A percentile compares a stretch with the other conserved stretches of the same genome.
Evolutionary conservation across 2,329 filamentous ascomycete species (phyloP).

Genomic region (Blastomyces parvus): DNA sequence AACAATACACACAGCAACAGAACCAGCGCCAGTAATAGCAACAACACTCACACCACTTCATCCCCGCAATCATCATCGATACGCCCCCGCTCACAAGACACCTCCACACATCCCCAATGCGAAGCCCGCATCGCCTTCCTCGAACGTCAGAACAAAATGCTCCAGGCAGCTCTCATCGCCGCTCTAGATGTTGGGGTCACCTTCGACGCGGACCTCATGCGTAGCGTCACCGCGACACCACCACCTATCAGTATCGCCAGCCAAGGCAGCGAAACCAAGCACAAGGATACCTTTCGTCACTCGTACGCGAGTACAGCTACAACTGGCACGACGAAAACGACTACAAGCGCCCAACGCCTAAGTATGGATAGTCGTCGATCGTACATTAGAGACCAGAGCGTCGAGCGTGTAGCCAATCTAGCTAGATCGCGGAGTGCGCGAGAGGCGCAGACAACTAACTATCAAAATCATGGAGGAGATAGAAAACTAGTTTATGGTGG

Average conservation of each 20-base stretch:
- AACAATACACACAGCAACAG: constrained; percentile 3
- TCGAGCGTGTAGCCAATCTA: background rate
- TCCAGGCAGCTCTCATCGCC: constrained; percentile 34
- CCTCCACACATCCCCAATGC: constrained; percentile 21
- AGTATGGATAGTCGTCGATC: constrained; percentile 6
- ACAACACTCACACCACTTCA: constrained; percentile 14
- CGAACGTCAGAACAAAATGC: constrained; percentile 35
- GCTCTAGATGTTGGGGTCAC: constrained; percentile 32
- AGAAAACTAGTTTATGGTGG: background rate
- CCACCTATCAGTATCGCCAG: background rate
- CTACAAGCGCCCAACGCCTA: background rate
- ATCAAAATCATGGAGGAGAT: background rate
- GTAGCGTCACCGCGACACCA: constrained; percentile 1
- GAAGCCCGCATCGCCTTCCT: constrained; percentile 32
- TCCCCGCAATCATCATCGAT: constrained; percentile 4
- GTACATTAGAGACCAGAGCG: background rate
- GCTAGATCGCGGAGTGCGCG: constrained; percentile 3
- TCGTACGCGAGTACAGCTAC: constrained; percentile 5
- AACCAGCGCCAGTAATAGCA: background rate
- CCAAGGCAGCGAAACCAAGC: background rate
- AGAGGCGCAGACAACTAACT: background rate
- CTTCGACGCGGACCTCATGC: constrained; percentile 19
- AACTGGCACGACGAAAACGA: constrained; percentile 1
- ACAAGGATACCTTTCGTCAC: background rate
- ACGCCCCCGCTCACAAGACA: constrained; percentile 12